Evolutionary conservation across 495 filamentous ascomycete species (phyloP).

Genomic region (Sphaerosporella brunnea): DNA sequence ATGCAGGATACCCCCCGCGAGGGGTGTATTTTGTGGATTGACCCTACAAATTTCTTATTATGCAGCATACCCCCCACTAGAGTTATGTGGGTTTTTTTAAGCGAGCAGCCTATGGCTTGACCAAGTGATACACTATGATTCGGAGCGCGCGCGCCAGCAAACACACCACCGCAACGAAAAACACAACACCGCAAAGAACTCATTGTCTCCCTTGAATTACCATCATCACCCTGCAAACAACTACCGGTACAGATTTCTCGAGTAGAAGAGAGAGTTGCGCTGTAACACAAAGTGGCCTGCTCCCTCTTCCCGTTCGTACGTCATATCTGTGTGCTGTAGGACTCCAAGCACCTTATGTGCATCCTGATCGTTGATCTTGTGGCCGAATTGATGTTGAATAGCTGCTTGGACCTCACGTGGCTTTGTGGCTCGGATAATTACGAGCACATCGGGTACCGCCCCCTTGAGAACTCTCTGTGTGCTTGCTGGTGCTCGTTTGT

Average conservation of each 20-base stretch:
- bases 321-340: not conserved
- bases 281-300: not conserved
- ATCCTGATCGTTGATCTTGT: not conserved
- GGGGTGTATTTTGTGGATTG: too few relatives aligned
- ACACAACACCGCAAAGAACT: too few relatives aligned
- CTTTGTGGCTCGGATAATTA: not conserved
- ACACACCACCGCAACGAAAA: too few relatives aligned
- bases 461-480: not conserved
- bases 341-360: not conserved
- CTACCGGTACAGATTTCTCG: not conserved
- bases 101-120: too few relatives aligned
- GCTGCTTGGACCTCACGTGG: not conserved
- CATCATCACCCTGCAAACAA: not conserved
- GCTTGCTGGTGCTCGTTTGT: not conserved
- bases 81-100: too few relatives aligned
- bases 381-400: not conserved
- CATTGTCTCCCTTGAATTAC: too few relatives aligned
- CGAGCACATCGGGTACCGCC: not conserved
- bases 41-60: too few relatives aligned
- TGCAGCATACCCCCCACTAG: too few relatives aligned
- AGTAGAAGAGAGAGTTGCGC: not conserved
- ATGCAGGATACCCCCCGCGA: too few relatives aligned
- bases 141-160: too few relatives aligned
- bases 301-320: not conserved
- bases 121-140: too few relatives aligned